phyloP scores from a whole-genome alignment of 352 stramenopile genomes.

The Phytopythium montanum region DNA sequence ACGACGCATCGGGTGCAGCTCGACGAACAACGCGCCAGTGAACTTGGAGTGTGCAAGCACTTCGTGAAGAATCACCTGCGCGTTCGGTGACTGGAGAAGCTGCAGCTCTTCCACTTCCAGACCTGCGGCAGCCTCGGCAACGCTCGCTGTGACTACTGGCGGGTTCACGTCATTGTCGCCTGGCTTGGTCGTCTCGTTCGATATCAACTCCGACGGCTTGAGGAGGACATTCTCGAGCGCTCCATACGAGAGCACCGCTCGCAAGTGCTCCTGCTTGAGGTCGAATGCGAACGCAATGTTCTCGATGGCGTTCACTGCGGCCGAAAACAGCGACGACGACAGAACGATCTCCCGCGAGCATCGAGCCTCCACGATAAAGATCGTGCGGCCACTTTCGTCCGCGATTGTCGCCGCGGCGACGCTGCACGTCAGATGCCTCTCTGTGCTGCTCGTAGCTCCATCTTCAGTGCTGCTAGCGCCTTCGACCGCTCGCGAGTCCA shows the following conservation, averaged over 20 bases:
- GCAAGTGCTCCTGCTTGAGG: conserved; percentile 32
- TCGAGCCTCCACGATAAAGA: conserved; percentile 60
- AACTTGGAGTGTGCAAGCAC: conserved; percentile 3
- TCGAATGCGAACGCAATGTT: conserved; percentile 70
- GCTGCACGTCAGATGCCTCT: conserved; percentile 18
- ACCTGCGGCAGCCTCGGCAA: neutral
- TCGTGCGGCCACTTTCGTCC: conserved; percentile 41
- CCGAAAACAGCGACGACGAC: conserved; percentile 51
- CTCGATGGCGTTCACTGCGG: conserved; percentile 51
- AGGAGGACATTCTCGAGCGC: conserved; percentile 38
- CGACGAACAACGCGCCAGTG: conserved; percentile 5
- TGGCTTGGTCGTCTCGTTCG: neutral
- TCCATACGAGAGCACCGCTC: conserved; percentile 19
- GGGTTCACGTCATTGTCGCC: neutral
- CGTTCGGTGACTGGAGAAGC: conserved; percentile 7
- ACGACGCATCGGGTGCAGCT: conserved; percentile 5
- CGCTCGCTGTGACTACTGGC: neutral
- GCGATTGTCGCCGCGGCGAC: conserved; percentile 31
- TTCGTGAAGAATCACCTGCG: conserved; percentile 4
- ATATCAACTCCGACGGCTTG: neutral
- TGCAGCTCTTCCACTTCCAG: conserved; percentile 4
- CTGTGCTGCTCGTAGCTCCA: neutral
- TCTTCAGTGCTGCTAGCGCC: neutral
- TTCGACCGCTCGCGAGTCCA: conserved; percentile 31
- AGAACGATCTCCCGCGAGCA: conserved; percentile 37